phyloP scores from a whole-genome alignment of 306 rosid genomes.

The Vigna angularis region DNA sequence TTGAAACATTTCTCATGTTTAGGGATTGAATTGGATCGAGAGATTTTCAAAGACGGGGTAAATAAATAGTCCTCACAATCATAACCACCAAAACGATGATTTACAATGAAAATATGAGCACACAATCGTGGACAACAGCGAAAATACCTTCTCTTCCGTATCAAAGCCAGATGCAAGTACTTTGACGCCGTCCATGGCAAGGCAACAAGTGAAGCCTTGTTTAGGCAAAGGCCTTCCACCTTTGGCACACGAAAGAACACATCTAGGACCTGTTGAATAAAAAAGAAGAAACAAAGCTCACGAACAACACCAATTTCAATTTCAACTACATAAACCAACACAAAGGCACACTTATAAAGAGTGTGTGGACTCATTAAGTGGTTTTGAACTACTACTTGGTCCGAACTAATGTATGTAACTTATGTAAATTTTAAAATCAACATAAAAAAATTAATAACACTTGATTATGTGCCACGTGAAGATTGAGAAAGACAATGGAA shows the following conservation, averaged over 20 bases:
- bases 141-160: conserved; percentile 74
- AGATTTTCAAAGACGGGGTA: not conserved
- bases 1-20: not conserved
- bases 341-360: not conserved
- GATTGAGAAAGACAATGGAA: not conserved
- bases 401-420: not conserved
- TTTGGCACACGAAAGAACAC: conserved; percentile 80
- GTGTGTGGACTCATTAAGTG: not conserved
- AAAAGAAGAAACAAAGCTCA: not conserved
- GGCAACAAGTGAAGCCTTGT: conserved; percentile 87
- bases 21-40: not conserved
- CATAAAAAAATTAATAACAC: not conserved
- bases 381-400: not conserved
- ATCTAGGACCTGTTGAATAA: conserved; percentile 77
- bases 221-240: conserved; percentile 73
- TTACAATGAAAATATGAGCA: conserved; percentile 7
- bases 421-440: not conserved
- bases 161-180: conserved; percentile 93
- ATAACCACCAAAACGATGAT: not conserved
- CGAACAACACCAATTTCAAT: conserved; percentile 4
- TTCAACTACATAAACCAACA: conserved; percentile 28
- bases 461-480: not conserved
- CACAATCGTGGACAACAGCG: conserved; percentile 39
- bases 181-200: conserved; percentile 92
- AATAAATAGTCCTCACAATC: not conserved